These are phyloP conservation scores for Colletotrichum sp. DNA, from an alignment of 2,329 filamentous ascomycete species.

Conservation along the genomic window DNA sequence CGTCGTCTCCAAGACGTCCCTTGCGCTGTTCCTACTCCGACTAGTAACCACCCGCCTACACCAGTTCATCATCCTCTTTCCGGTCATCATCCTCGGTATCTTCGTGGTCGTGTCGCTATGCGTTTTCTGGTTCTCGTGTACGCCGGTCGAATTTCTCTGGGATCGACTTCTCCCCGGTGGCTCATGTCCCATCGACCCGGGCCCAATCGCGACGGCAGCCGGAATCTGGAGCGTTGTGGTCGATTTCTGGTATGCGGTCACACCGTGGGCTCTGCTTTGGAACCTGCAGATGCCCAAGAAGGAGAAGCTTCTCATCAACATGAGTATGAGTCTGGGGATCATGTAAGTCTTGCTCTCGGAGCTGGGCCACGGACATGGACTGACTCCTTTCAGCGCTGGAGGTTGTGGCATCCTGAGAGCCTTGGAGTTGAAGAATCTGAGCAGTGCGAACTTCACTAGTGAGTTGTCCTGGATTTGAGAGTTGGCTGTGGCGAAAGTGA, in stretches of 20 bases:
- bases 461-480: neutral
- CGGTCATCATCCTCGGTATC: constrained; percentile 1
- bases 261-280: constrained; percentile 51
- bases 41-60: constrained; percentile 12
- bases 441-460: constrained; percentile 26
- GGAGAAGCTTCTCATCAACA: constrained; percentile 48
- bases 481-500: neutral
- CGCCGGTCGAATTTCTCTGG: constrained; percentile 13
- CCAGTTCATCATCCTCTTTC: neutral
- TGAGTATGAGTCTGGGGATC: constrained; percentile 46
- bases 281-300: constrained; percentile 47
- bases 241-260: constrained; percentile 43
- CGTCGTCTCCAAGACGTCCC: constrained; percentile 16
- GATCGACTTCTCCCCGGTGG: constrained; percentile 3
- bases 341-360: constrained; percentile 26
- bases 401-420: constrained; percentile 32
- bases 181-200: constrained; percentile 8
- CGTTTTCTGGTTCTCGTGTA: constrained; percentile 19
- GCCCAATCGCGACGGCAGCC: constrained; percentile 12
- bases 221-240: constrained; percentile 27
- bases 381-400: constrained; percentile 25
- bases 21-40: constrained; percentile 16
- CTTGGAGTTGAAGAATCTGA: constrained; percentile 31
- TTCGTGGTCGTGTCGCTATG: neutral
- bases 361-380: neutral